phyloP scores from a whole-genome alignment of 2,329 filamentous ascomycete species.

The Cephalotrichum gorgonifer region DNA sequence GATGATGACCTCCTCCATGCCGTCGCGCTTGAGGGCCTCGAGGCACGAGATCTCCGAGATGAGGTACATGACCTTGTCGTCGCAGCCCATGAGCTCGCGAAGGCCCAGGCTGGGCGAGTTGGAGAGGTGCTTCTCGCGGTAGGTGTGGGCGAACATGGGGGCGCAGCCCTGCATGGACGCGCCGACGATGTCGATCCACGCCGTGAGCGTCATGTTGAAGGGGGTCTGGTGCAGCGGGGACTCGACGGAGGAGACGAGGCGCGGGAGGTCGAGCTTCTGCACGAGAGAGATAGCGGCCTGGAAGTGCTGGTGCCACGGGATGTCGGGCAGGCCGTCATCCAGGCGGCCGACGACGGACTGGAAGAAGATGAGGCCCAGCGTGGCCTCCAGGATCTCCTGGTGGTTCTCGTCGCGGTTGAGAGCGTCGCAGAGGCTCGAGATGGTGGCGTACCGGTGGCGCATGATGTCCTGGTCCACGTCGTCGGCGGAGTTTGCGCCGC shows the following conservation, averaged over 20 bases:
- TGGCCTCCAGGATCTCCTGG: conserved; percentile 81
- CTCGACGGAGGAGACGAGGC: conserved; percentile 50
- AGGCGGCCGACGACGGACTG: conserved; percentile 83
- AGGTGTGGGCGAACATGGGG: conserved; percentile 87
- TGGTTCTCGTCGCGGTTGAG: conserved; percentile 74
- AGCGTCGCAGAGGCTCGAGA: conserved; percentile 74
- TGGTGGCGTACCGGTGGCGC: conserved; percentile 80
- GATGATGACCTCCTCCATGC: conserved; percentile 75
- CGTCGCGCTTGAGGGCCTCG: conserved; percentile 73
- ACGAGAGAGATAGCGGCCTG: conserved; percentile 80
- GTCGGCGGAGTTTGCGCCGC: conserved; percentile 45
- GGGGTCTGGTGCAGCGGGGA: conserved; percentile 44
- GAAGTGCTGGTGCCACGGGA: conserved; percentile 96
- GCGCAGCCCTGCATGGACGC: conserved; percentile 82
- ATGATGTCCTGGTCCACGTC: conserved; percentile 85
- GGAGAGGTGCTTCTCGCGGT: conserved; percentile 85
- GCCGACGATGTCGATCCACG: conserved; percentile 96
- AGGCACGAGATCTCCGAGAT: conserved; percentile 96
- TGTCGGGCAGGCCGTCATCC: conserved; percentile 77
- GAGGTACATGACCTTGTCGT: conserved; percentile 94
- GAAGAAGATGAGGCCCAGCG: conserved; percentile 92
- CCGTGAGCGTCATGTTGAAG: conserved; percentile 89
- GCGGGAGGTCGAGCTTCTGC: conserved; percentile 71
- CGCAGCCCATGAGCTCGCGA: conserved; percentile 91
- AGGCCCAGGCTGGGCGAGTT: conserved; percentile 58